A percentile compares a stretch with the other conserved stretches of the same genome.
Conservation (phyloP, 139 green algal species). For the Chlamydomonas sp. region DNA sequence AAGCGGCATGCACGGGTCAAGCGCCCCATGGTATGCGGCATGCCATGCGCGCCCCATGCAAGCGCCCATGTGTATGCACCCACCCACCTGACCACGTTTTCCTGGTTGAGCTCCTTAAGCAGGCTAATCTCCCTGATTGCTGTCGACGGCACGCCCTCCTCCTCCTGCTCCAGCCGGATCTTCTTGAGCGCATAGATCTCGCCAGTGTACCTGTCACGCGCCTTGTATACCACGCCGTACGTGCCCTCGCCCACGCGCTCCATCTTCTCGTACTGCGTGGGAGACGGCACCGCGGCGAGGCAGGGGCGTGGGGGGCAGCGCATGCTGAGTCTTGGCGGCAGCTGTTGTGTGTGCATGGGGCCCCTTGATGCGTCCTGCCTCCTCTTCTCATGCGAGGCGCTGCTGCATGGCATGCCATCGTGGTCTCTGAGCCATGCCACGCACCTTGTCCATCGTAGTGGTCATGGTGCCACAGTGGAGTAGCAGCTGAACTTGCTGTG, state of each 20-base stretch:
- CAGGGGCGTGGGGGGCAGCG: not conserved
- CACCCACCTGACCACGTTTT: slow-evolving; percentile 41
- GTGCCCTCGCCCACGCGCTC: slow-evolving; percentile 93
- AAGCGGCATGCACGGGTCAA: not conserved
- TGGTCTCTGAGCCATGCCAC: too few species aligned
- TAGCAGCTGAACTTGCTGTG: too few species aligned
- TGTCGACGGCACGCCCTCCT: slow-evolving; percentile 74
- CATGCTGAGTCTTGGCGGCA: not conserved
- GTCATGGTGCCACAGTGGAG: too few species aligned
- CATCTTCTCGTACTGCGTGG: slow-evolving; percentile 82
- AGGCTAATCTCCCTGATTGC: slow-evolving; percentile 82
- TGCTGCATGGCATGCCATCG: too few species aligned
- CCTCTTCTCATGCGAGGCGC: too few species aligned
- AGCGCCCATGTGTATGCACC: too few species aligned
- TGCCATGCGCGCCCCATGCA: too few species aligned
- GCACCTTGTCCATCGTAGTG: too few species aligned
- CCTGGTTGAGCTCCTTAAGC: slow-evolving; percentile 71
- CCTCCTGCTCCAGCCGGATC: slow-evolving; percentile 73
- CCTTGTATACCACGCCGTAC: slow-evolving; percentile 97
- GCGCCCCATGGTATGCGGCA: not conserved
- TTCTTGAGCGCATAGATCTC: slow-evolving; percentile 90
- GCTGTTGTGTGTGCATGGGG: not conserved
- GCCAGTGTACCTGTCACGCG: slow-evolving; percentile 53
- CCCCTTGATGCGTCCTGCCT: not conserved
- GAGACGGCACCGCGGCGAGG: too few species aligned